Evolutionary conservation across 1,284 basidiomycete species (phyloP), one percentile per base, ranked within the genome.

Genomic region (Fistulina hepatica): DNA sequence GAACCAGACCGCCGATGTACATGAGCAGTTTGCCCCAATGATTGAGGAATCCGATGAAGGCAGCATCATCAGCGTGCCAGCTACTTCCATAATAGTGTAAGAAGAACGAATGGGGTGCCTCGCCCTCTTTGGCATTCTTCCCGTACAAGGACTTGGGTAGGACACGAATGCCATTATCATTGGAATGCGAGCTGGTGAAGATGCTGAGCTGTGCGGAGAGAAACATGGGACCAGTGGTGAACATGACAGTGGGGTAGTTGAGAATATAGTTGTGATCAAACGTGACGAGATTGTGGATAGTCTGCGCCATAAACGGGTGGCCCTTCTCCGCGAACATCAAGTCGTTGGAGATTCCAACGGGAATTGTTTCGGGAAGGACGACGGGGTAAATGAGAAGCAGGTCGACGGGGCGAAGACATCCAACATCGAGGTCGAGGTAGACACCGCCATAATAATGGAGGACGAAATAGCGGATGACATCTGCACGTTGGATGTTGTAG

Each of bases 201-300:
- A 88, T 67, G 40, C 85, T 79, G 58, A 91, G 86, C 59, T 94
- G 79, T 15, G 84, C 76, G 3, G 88, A 88, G 17, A 97, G 60
- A 64, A 92, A 89, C 89, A 93, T 90, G 57, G 90, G 81, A 2
- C 94, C 94, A 0, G 95, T 98, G 34, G 90, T 91, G 65, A 98
- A 98, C 94, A 98, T 98, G 64, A 98, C 94, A 23, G 94, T 98
- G 21, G 95, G 94, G 53, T 98, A 98, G 61, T 97, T 93, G 53
- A 91, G 76, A 37, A 95, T 58, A 76, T 89, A 97, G 39, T 78
- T 74, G 60, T 94, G 89, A 62, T 97, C 85, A 58, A 94, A 98
- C n/a, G 80, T 81, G 52, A 80, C 72, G 45, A 97, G 76, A 49
- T 81, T 90, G 63, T 94, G 82, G 49, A 97, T 94, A 35, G 91